phyloP scores from a whole-genome alignment of 768 basidiomycete genomes.

The Daedaleopsis sinensis region DNA sequence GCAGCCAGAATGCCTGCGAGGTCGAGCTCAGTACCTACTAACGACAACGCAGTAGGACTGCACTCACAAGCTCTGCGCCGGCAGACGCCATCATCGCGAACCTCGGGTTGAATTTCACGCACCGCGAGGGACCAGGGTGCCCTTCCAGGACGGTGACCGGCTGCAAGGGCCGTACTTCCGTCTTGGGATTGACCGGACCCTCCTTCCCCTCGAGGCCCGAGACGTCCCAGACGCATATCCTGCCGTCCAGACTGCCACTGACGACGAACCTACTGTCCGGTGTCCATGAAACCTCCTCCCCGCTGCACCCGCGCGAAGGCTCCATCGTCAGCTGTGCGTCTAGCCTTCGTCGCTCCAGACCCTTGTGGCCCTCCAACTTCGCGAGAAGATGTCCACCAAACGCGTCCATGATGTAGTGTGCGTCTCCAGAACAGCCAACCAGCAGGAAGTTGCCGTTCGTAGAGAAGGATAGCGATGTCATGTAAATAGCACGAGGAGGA shows the following conservation, averaged over 20 bases:
- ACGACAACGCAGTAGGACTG: conserved; percentile 5
- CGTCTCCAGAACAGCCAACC: conserved; percentile 89
- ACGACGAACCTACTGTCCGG: conserved; percentile 92
- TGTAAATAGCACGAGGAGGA: conserved; percentile 86
- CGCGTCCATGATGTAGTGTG: conserved; percentile 92
- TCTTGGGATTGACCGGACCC: conserved; percentile 58
- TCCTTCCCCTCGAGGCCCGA: conserved; percentile 56
- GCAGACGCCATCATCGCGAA: conserved; percentile 87
- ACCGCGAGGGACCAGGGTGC: conserved; percentile 82
- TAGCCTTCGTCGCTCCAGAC: conserved; percentile 70
- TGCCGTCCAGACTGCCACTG: conserved; percentile 84
- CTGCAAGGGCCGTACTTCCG: conserved; percentile 52
- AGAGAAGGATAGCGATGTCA: conserved; percentile 91
- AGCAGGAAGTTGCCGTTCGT: conserved; percentile 89
- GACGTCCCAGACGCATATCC: conserved; percentile 86
- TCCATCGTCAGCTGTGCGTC: conserved; percentile 56
- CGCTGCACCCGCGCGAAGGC: conserved; percentile 78
- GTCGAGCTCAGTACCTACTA: neutral
- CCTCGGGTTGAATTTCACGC: conserved; percentile 89
- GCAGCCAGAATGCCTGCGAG: conserved; percentile 63
- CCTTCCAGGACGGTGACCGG: conserved; percentile 66
- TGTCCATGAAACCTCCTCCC: conserved; percentile 94
- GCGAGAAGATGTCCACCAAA: conserved; percentile 84
- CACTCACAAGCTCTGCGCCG: conserved; percentile 77
- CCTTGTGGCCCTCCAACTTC: conserved; percentile 83